A percentile compares a stretch with the other conserved stretches of the same genome.
Evolutionary conservation across 768 basidiomycete species (phyloP).

Genomic region (Pholiota molesta): DNA sequence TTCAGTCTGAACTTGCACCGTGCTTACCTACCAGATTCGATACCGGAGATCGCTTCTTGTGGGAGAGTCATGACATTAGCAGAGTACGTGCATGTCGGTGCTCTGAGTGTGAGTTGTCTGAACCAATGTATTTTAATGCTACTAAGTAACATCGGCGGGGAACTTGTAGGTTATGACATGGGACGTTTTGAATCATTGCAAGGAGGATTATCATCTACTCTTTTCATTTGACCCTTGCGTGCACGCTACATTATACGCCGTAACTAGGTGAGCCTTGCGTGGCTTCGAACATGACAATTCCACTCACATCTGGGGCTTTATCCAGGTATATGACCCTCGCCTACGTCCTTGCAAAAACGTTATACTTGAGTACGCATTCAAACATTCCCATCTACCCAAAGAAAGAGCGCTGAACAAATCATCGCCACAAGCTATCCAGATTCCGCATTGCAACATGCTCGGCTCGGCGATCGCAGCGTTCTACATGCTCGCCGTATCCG

Average conservation of each 20-base stretch:
- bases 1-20: background rate
- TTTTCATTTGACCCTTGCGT: conserved; percentile 2
- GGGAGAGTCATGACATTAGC: background rate
- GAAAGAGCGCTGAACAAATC: background rate
- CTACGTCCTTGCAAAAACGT: background rate
- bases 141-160: background rate
- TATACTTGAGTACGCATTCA: background rate
- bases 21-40: background rate
- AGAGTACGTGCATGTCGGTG: conserved; percentile 5
- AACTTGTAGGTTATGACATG: conserved; percentile 9
- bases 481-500: background rate
- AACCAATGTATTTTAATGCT: too few species aligned
- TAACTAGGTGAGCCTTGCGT: background rate
- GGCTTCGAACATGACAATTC: background rate
- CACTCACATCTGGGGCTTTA: background rate
- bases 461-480: background rate
- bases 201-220: conserved; percentile 3
- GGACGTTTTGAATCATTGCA: conserved; percentile 4
- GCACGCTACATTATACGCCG: background rate
- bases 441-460: background rate
- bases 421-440: background rate
- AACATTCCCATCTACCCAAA: background rate
- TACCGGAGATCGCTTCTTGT: background rate
- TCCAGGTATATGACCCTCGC: conserved; percentile 1
- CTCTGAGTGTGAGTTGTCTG: conserved; percentile 7